Conservation (phyloP, 352 stramenopile species). For the Phytopythium boreale region DNA sequence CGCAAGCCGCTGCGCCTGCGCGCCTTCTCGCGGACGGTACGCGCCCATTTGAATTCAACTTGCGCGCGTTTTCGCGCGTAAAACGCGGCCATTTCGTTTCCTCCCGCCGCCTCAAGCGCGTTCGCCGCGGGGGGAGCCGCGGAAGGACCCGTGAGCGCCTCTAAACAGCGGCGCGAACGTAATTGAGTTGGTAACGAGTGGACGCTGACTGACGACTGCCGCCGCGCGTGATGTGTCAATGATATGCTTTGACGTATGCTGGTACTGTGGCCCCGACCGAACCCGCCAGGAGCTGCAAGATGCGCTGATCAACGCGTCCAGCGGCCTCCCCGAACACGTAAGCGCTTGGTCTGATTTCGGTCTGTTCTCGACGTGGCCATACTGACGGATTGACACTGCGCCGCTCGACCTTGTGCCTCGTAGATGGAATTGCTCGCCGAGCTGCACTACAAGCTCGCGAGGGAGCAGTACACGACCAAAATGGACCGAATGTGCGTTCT, state of each 20-base stretch:
- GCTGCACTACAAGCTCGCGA: slow-evolving; percentile 77
- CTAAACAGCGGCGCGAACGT: neutral
- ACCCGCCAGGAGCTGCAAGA: slow-evolving; percentile 56
- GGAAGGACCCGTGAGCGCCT: too few relatives aligned
- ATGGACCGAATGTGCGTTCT: slow-evolving; percentile 72
- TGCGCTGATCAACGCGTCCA: slow-evolving; percentile 44
- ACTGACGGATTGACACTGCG: neutral
- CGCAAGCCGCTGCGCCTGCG: slow-evolving; percentile 65
- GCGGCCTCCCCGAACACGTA: slow-evolving; percentile 44
- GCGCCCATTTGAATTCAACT: slow-evolving; percentile 8
- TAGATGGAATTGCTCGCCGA: slow-evolving; percentile 73
- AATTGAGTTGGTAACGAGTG: neutral
- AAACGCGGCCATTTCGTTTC: neutral
- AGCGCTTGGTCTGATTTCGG: slow-evolving; percentile 6
- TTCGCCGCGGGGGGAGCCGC: neutral
- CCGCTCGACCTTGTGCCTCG: slow-evolving; percentile 6
- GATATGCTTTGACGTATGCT: neutral
- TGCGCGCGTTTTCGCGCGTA: slow-evolving; percentile 7
- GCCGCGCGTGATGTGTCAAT: neutral
- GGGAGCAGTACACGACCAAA: slow-evolving; percentile 71
- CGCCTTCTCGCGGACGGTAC: slow-evolving; percentile 72
- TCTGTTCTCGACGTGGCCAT: neutral
- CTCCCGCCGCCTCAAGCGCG: neutral
- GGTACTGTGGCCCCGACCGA: slow-evolving; percentile 6
- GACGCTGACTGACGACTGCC: neutral